Evolutionary conservation across 768 basidiomycete genomes (phyloP).

Genomic region (Leccinellum rugosiceps): DNA sequence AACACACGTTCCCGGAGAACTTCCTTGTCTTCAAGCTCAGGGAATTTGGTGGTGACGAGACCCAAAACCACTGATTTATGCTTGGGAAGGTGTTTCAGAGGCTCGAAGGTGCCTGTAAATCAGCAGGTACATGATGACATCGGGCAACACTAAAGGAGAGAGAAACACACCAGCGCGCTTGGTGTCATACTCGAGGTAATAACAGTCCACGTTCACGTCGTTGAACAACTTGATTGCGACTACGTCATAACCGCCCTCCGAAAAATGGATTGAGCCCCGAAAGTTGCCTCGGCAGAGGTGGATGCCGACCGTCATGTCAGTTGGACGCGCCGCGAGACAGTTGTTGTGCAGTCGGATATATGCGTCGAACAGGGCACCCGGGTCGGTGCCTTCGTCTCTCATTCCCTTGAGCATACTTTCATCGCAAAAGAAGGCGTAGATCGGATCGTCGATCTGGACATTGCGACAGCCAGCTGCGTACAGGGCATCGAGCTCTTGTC

Average conservation of each 20-base stretch:
- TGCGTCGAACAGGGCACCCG: slow-evolving; percentile 62
- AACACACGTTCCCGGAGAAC: not conserved
- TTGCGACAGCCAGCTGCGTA: slow-evolving; percentile 43
- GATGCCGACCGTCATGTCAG: slow-evolving; percentile 39
- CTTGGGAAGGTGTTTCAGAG: slow-evolving; percentile 30
- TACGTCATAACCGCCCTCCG: slow-evolving; percentile 43
- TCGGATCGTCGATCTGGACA: slow-evolving; percentile 47
- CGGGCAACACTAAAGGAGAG: too few relatives aligned
- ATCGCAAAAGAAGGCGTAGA: slow-evolving; percentile 62
- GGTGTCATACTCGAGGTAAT: slow-evolving; percentile 50
- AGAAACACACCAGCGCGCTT: slow-evolving; percentile 38
- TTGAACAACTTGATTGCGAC: slow-evolving; percentile 46
- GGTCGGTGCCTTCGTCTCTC: slow-evolving; percentile 57
- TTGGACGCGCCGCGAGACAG: slow-evolving; percentile 35
- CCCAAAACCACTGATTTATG: slow-evolving; percentile 42
- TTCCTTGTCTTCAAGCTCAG: slow-evolving; percentile 39
- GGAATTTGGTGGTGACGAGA: slow-evolving; percentile 42
- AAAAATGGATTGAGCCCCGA: slow-evolving; percentile 36
- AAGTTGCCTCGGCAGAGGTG: slow-evolving; percentile 44
- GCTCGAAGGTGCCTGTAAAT: slow-evolving; percentile 29
- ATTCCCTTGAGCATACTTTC: slow-evolving; percentile 54
- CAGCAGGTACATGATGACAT: too few relatives aligned
- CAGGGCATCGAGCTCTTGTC: slow-evolving; percentile 41
- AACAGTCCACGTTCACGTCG: slow-evolving; percentile 40
- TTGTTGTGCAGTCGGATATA: slow-evolving; percentile 43